These are phyloP conservation scores for Agroathelia rolfsii DNA, from an alignment of 1,284 basidiomycete species.

Conservation along the genomic window DNA sequence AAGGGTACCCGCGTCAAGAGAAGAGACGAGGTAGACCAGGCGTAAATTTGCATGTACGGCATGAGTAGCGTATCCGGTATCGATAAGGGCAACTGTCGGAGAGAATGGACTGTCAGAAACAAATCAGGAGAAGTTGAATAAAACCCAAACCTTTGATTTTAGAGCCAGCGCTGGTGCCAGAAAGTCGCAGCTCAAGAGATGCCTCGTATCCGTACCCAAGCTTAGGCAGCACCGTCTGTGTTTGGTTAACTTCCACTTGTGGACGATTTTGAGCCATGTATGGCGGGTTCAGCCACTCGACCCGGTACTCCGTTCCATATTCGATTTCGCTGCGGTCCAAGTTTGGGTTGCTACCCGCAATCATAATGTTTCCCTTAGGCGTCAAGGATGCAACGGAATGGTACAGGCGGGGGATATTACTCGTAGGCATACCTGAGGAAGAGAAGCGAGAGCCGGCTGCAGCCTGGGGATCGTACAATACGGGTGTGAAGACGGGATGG, in stretches of 20 bases:
- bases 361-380: conserved; percentile 60
- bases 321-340: conserved; percentile 57
- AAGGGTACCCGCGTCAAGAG: conserved; percentile 28
- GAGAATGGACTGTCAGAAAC: conserved; percentile 7
- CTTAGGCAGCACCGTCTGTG: no score
- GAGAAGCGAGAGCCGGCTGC: conserved; percentile 56
- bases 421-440: conserved; percentile 49
- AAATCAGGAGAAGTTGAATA: conserved; percentile 1
- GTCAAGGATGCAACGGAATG: conserved; percentile 72
- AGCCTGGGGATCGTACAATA: conserved; percentile 65
- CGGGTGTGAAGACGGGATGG: conserved; percentile 63
- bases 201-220: no score
- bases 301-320: conserved; percentile 73
- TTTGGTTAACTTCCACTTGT: no score
- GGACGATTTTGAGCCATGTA: conserved; percentile 52
- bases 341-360: conserved; percentile 80
- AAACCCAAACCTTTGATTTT: conserved; percentile 18
- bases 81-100: conserved; percentile 60
- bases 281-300: conserved; percentile 67
- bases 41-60: conserved; percentile 71
- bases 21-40: conserved; percentile 51
- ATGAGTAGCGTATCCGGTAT: conserved; percentile 71
- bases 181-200: no score
- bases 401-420: conserved; percentile 71
- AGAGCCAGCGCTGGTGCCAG: conserved; percentile 15